These are phyloP conservation scores for Chrysophaeum taylorii DNA, from an alignment of 352 stramenopile genomes.

Conservation along the genomic window DNA sequence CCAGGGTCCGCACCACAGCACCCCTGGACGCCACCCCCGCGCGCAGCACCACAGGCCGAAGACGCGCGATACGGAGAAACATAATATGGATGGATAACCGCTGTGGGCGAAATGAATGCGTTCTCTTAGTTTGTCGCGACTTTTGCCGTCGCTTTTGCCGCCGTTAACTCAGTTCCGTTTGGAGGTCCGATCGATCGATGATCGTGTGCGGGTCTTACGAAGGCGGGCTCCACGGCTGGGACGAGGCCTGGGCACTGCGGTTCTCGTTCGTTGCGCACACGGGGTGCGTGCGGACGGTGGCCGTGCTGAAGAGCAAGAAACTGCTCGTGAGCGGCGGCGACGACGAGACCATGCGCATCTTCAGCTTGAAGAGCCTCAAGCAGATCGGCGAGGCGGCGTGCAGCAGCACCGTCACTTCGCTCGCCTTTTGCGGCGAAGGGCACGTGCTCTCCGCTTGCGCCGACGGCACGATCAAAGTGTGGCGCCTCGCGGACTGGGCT, in stretches of 20 bases:
- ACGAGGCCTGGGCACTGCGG: conserved; percentile 33
- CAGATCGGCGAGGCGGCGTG: background rate
- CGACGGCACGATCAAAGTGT: conserved; percentile 72
- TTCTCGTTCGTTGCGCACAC: conserved; percentile 65
- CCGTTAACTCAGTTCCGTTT: too few species aligned
- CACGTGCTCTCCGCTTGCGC: conserved; percentile 65
- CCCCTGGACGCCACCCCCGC: too few species aligned
- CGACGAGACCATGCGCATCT: conserved; percentile 56
- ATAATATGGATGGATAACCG: too few species aligned
- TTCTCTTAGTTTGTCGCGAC: too few species aligned
- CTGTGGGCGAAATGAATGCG: too few species aligned
- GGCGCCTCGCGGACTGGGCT: conserved; percentile 69
- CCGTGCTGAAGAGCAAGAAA: conserved; percentile 54
- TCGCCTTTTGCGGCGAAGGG: conserved; percentile 66
- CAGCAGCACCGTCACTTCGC: conserved; percentile 53
- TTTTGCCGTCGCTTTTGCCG: too few species aligned
- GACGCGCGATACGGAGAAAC: too few species aligned
- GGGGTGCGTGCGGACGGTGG: conserved; percentile 68
- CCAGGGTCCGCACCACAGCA: too few species aligned
- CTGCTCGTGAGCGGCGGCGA: conserved; percentile 61
- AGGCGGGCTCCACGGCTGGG: conserved; percentile 67
- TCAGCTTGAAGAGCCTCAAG: conserved; percentile 10
- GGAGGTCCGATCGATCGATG: too few species aligned
- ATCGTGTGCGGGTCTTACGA: conserved; percentile 69
- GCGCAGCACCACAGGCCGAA: too few species aligned